Evolutionary conservation across 1,284 basidiomycete genomes (phyloP).

Genomic region (Cystobasidium pallidum): DNA sequence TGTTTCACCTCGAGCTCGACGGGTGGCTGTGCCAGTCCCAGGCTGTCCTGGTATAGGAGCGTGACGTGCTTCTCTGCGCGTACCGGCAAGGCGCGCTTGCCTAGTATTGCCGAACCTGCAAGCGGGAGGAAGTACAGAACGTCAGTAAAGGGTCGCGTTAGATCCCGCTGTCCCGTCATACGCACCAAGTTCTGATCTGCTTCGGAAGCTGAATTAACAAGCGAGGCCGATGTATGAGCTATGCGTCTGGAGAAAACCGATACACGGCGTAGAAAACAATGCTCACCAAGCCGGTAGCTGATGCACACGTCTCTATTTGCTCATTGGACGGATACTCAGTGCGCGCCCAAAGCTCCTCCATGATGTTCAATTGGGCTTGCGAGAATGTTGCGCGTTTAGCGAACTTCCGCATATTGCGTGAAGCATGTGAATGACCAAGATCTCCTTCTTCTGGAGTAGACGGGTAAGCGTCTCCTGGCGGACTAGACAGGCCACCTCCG

Average conservation of each 20-base stretch:
- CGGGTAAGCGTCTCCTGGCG: background rate
- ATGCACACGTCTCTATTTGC: slow-evolving; percentile 31
- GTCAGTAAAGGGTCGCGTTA: background rate
- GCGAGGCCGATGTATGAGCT: too few species aligned
- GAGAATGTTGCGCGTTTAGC: slow-evolving; percentile 39
- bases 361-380: slow-evolving; percentile 22
- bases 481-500: background rate
- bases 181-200: slow-evolving; percentile 40
- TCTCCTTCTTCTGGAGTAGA: background rate
- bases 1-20: background rate
- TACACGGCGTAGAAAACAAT: too few species aligned
- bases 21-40: slow-evolving; percentile 11
- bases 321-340: slow-evolving; percentile 40
- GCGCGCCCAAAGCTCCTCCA: slow-evolving; percentile 31
- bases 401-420: slow-evolving; percentile 21
- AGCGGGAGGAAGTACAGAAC: background rate
- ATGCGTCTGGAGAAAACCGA: too few species aligned
- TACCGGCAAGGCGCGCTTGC: slow-evolving; percentile 40
- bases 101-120: slow-evolving; percentile 41
- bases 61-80: slow-evolving; percentile 34
- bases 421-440: slow-evolving; percentile 16
- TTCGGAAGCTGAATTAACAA: slow-evolving; percentile 22
- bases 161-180: background rate
- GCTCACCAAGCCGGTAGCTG: slow-evolving; percentile 18
- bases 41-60: slow-evolving; percentile 36